Evolutionary conservation across 2,329 filamentous ascomycete species (phyloP).

Genomic region (Aspergillus viridinutans): DNA sequence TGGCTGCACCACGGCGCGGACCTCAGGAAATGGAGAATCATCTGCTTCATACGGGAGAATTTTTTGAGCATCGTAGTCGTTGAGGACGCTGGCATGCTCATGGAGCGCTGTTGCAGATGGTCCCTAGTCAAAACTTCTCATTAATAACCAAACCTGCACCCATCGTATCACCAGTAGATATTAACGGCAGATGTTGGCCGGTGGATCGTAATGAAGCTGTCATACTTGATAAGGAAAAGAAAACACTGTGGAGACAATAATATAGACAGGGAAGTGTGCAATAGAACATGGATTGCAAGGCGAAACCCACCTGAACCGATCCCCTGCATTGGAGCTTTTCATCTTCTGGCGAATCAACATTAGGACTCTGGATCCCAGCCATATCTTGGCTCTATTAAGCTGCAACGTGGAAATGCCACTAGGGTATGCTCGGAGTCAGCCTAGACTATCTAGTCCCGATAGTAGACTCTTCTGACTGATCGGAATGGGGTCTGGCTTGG

Average conservation of each 20-base stretch:
- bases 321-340: background rate
- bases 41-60: slow-evolving; percentile 34
- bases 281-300: background rate
- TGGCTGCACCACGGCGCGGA: slow-evolving; percentile 34
- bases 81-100: slow-evolving; percentile 22
- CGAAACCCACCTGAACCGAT: slow-evolving; percentile 7
- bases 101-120: slow-evolving; percentile 5
- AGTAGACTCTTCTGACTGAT: background rate
- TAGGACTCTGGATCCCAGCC: background rate
- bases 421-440: background rate
- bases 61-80: slow-evolving; percentile 29
- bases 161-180: background rate
- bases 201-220: background rate
- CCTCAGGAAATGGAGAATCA: slow-evolving; percentile 37
- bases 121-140: slow-evolving; percentile 7
- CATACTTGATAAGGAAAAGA: background rate
- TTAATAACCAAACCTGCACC: background rate
- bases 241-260: background rate
- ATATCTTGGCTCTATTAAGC: background rate
- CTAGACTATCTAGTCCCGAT: background rate
- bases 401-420: background rate
- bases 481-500: background rate
- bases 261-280: background rate
- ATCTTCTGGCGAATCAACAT: slow-evolving; percentile 2
- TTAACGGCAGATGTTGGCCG: background rate